These are phyloP conservation scores for Juglanconis oblonga DNA, from an alignment of 2,329 filamentous ascomycete species.

Conservation along the genomic window DNA sequence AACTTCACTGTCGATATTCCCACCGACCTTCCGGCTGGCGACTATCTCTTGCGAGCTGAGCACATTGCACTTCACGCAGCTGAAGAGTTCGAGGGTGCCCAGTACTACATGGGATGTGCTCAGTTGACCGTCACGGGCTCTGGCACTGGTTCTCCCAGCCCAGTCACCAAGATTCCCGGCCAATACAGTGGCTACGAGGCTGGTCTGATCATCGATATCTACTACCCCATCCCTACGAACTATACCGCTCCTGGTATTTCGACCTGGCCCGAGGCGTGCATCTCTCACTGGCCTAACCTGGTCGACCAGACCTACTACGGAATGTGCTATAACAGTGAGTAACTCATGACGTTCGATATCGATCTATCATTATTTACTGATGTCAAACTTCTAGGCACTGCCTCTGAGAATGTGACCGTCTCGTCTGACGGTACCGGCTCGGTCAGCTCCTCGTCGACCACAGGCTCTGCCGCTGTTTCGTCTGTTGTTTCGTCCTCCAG, in stretches of 20 bases:
- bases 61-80: constrained; percentile 38
- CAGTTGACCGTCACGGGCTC: constrained; percentile 32
- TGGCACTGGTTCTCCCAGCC: constrained; percentile 27
- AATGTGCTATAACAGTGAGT: constrained; percentile 2
- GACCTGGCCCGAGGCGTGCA: constrained; percentile 32
- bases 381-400: not conserved
- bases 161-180: constrained; percentile 31
- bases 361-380: not conserved
- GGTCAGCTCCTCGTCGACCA: not conserved
- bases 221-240: constrained; percentile 32
- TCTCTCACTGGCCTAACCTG: constrained; percentile 36
- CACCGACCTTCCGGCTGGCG: constrained; percentile 29
- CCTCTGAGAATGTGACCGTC: constrained; percentile 7
- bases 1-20: constrained; percentile 35
- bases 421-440: constrained; percentile 2
- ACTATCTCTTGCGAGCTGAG: constrained; percentile 42
- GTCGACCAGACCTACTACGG: constrained; percentile 24
- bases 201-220: constrained; percentile 33
- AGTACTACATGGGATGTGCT: constrained; percentile 38
- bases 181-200: constrained; percentile 30
- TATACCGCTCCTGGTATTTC: constrained; percentile 32
- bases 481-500: not conserved
- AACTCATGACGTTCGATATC: not conserved
- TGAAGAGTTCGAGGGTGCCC: constrained; percentile 28
- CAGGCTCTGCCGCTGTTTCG: not conserved